These are phyloP conservation scores for Boletus rufocinnamomeus DNA, from an alignment of 768 basidiomycete species.

Conservation along the genomic window DNA sequence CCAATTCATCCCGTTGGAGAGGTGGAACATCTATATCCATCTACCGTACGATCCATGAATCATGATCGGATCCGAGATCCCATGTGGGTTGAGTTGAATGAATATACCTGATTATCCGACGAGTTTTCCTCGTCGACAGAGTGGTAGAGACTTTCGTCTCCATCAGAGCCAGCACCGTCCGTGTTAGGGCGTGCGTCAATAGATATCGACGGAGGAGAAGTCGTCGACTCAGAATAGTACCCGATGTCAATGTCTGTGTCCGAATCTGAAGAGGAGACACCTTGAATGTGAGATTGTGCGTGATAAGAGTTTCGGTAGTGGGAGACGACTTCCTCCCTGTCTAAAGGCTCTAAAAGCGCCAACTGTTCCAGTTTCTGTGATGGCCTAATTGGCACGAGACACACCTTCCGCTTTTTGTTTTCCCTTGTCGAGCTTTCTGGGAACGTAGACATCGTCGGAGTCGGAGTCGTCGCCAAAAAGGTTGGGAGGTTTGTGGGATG, in stretches of 20 bases:
- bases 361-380: not conserved
- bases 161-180: constrained; percentile 5
- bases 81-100: not conserved
- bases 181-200: not conserved
- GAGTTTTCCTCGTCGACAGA: constrained; percentile 12
- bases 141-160: constrained; percentile 17
- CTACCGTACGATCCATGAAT: constrained; percentile 14
- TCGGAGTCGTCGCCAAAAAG: constrained; percentile 2
- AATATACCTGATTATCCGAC: constrained; percentile 14
- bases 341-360: constrained; percentile 15
- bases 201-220: constrained; percentile 2
- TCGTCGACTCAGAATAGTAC: constrained; percentile 6
- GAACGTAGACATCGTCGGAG: not conserved
- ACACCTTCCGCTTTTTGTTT: constrained; percentile 23
- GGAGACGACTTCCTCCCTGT: not conserved
- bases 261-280: constrained; percentile 5
- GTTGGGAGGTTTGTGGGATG: constrained; percentile 12
- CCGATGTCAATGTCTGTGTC: constrained; percentile 4
- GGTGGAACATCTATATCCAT: constrained; percentile 17
- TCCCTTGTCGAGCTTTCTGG: constrained; percentile 21
- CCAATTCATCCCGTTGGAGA: constrained; percentile 16
- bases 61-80: not conserved
- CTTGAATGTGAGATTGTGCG: not conserved
- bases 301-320: not conserved
- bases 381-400: not conserved